phyloP scores from a whole-genome alignment of 2,329 filamentous ascomycete genomes.

The Coniochaeta hoffmannii region DNA sequence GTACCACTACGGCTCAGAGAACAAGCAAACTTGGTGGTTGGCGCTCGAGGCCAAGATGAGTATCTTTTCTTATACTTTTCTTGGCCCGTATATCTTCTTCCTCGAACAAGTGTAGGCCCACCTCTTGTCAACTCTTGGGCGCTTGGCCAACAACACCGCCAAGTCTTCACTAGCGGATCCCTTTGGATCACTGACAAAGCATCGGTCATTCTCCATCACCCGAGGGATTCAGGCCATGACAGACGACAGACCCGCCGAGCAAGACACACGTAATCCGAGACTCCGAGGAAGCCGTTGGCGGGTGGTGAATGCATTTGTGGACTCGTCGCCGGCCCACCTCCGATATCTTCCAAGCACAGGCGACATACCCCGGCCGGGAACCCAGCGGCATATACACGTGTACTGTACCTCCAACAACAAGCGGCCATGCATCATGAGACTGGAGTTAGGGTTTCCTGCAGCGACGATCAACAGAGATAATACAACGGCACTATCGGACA shows the following conservation, averaged over 20 bases:
- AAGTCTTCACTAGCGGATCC: no score
- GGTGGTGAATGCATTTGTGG: no score
- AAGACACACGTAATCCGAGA: no score
- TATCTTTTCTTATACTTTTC: neutral
- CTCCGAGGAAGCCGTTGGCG: no score
- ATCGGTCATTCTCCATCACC: neutral
- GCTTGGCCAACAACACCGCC: no score
- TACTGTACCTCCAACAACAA: neutral
- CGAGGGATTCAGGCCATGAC: no score
- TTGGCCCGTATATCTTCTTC: neutral
- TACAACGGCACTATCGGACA: neutral
- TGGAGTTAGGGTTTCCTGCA: neutral
- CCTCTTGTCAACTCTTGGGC: no score
- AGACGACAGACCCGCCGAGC: neutral
- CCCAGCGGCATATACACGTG: neutral
- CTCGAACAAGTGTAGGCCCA: no score
- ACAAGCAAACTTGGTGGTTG: neutral
- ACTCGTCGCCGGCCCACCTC: no score
- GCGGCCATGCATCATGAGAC: neutral
- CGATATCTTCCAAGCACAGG: no score
- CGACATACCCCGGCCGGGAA: neutral
- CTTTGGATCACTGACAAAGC: neutral
- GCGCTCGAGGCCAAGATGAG: neutral
- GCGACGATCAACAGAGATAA: slow-evolving; percentile 1
- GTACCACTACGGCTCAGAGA: neutral